Evolutionary conservation across 805 yeast genomes (phyloP), one percentile per base, ranked within the genome.

Genomic region (Naumovozyma castellii): DNA sequence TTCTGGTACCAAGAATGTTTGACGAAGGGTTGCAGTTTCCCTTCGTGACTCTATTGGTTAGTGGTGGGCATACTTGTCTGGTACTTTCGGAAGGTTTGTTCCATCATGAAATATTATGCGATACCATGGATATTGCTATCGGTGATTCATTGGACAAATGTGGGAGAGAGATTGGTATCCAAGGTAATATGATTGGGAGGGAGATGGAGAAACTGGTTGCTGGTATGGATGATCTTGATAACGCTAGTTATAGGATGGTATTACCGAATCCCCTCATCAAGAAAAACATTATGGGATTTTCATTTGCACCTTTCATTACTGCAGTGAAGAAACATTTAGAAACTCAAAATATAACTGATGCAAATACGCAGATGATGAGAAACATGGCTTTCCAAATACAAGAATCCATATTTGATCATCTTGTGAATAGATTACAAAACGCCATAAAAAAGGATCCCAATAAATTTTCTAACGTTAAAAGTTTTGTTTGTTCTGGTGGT

Each of bases 131-230:
- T 54, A 83, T 86, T 20, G 97, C 98, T 0, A 82, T 82, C 3
- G 98, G 98, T 0, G 96, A 90, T 59, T 82, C 95, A 0, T 60
- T 92, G 17, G 98, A 92, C 59, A 90, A 90, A 61, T 85, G 95
- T 56, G 95, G 95, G 0, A 68, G 97, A 43, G 84, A 76, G 46
- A 51, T 92, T 35, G 97, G 96, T 0, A 56, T 92, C 28, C 57
- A 56, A 19, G 96, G 97, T 0, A 78, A 76, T 44, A 84, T 87
- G 86, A 71, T 88, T 33, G 98, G 96, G 1, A 81, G 76, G 49
- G 94, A 80, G 48, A 61, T 87, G 59, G 97, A 90, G 49, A 45
- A 43, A 10, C 76, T 74, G 46, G 70, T 78, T 1, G 48, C 31
- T 9, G 16, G 17, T 5, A 18, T 30, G 4, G 17, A 5, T 10